Conservation (phyloP, 2,329 filamentous ascomycete genomes). For the Colletotrichum sp. region DNA sequence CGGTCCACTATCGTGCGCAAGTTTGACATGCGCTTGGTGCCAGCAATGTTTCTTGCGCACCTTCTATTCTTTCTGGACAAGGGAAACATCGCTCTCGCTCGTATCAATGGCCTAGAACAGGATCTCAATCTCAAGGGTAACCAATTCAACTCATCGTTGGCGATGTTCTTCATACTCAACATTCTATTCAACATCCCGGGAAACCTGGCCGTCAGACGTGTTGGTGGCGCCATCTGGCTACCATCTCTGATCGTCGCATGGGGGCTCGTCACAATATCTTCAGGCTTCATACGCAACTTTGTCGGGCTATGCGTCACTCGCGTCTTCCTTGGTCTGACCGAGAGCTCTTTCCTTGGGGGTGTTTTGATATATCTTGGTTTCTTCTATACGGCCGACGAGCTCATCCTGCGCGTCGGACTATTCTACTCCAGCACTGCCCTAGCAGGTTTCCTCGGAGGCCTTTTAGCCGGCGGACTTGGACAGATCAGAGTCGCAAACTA, state of each 20-base stretch:
- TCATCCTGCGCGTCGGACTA: constrained; percentile 26
- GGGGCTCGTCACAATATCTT: constrained; percentile 25
- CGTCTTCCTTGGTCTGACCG: constrained; percentile 25
- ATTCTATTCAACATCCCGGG: constrained; percentile 28
- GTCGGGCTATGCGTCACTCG: constrained; percentile 24
- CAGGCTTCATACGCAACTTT: constrained; percentile 27
- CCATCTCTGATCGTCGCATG: constrained; percentile 24
- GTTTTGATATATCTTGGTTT: constrained; percentile 29
- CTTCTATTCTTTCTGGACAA: constrained; percentile 24
- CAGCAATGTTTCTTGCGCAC: constrained; percentile 12
- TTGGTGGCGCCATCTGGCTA: constrained; percentile 25
- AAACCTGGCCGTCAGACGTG: constrained; percentile 25
- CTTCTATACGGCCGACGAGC: constrained; percentile 28
- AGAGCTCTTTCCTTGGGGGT: constrained; percentile 28
- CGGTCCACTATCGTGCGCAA: constrained; percentile 5
- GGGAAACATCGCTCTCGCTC: constrained; percentile 20
- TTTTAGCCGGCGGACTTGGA: constrained; percentile 12
- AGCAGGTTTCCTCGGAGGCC: constrained; percentile 17
- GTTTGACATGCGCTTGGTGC: constrained; percentile 18
- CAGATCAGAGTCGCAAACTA: not conserved
- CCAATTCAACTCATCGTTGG: constrained; percentile 26
- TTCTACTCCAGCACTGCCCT: constrained; percentile 26
- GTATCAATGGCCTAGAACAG: constrained; percentile 21
- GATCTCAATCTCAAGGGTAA: constrained; percentile 3
- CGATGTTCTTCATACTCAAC: constrained; percentile 27